These are phyloP conservation scores for Petasospora rhodanensis DNA, from an alignment of 1,139 yeast species.

Conservation along the genomic window DNA sequence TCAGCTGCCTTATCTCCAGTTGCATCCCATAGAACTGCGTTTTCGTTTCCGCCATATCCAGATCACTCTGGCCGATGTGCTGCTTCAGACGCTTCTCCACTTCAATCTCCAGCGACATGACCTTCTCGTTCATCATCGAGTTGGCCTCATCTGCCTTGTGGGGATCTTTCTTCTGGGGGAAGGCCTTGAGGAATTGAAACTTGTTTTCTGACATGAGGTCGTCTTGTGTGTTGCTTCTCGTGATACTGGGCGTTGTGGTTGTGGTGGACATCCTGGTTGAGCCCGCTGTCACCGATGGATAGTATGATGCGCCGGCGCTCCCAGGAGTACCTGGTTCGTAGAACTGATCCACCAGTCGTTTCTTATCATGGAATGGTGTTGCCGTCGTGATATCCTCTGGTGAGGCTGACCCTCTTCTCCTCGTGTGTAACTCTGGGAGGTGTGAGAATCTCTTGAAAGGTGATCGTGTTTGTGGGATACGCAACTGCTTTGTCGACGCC, in stretches of 20 bases:
- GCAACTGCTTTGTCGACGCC: conserved; percentile 12
- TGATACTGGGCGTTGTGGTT: too few species aligned
- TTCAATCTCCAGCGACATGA: conserved; percentile 2
- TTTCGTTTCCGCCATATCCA: conserved; percentile 3
- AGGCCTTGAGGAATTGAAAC: too few species aligned
- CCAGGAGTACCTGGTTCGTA: conserved; percentile 9
- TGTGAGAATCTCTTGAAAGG: conserved; percentile 3
- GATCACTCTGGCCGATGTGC: conserved; percentile 7
- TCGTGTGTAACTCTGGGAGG: conserved; percentile 6
- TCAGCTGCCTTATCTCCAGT: conserved; percentile 5
- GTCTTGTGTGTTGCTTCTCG: too few species aligned
- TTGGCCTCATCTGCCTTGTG: too few species aligned
- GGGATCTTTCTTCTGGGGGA: too few species aligned
- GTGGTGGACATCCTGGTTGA: too few species aligned
- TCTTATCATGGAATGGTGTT: conserved; percentile 8
- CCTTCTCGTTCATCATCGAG: conserved; percentile 1
- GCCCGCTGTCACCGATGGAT: too few species aligned
- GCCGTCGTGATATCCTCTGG: conserved; percentile 3
- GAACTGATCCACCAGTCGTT: conserved; percentile 20
- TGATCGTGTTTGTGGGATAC: conserved; percentile 11
- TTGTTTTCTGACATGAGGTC: too few species aligned
- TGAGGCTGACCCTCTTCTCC: not conserved
- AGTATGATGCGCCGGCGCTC: too few species aligned
- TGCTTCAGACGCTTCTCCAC: conserved; percentile 3
- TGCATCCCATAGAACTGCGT: conserved; percentile 6